Conservation (phyloP, 805 yeast genomes). For the Kazachstania bromeliacearum region DNA sequence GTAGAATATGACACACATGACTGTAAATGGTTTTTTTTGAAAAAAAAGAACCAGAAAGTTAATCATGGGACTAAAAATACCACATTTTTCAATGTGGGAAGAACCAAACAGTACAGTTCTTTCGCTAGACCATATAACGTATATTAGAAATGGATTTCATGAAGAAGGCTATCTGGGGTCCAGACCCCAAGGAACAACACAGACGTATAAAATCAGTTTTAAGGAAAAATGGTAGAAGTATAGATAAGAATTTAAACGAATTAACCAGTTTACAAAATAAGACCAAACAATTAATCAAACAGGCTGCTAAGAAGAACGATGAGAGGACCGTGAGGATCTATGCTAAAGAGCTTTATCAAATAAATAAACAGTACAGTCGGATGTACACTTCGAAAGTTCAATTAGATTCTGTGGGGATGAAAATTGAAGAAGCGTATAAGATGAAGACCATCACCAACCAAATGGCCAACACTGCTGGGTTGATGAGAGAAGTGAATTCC, state of each 20-base stretch:
- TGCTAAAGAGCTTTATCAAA: constrained; percentile 70
- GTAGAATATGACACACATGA: constrained; percentile 1
- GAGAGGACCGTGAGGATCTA: constrained; percentile 63
- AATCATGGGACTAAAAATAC: too few species aligned
- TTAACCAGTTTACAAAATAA: constrained; percentile 61
- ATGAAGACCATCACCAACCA: constrained; percentile 75
- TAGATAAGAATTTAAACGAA: constrained; percentile 57
- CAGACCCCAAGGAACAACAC: constrained; percentile 85
- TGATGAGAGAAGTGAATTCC: constrained; percentile 83
- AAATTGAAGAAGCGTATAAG: constrained; percentile 85
- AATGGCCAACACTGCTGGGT: constrained; percentile 62
- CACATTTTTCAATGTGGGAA: too few species aligned
- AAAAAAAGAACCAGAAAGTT: too few species aligned
- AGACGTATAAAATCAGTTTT: constrained; percentile 68
- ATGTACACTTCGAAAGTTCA: constrained; percentile 77
- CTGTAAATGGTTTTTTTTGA: too few species aligned
- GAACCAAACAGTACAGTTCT: too few species aligned
- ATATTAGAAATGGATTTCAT: constrained; percentile 84
- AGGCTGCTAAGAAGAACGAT: constrained; percentile 70
- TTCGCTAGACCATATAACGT: neutral
- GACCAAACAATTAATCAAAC: constrained; percentile 66
- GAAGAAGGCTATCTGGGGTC: constrained; percentile 89
- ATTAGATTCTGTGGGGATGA: constrained; percentile 75
- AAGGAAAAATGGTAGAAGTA: constrained; percentile 74
- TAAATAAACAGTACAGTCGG: constrained; percentile 64